Percentiles rank a stretch among this genome's conserved stretches.
Evolutionary conservation across 306 rosid species (phyloP).

Genomic region (Calophaca sinica): DNA sequence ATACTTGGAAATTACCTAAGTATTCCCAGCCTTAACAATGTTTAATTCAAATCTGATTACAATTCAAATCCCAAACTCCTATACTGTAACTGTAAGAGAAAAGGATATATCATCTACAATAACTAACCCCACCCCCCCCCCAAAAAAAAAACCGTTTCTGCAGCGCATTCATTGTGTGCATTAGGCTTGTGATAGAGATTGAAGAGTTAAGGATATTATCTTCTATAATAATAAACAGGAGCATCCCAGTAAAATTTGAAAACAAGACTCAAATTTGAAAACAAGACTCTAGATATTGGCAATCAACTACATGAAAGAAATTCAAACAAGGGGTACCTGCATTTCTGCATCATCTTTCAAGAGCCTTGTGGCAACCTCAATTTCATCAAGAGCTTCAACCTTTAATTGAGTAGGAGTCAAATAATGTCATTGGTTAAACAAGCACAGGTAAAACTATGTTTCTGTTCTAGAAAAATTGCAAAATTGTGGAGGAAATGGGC

Average conservation of each 20-base stretch:
- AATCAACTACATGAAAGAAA: conserved; percentile 34
- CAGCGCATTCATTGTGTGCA: background rate
- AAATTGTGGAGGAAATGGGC: conserved; percentile 12
- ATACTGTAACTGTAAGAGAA: conserved; percentile 5
- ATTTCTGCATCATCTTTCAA: conserved; percentile 60
- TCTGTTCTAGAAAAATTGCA: conserved; percentile 8
- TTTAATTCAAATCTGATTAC: conserved; percentile 12
- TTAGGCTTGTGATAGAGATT: background rate
- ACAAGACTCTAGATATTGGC: background rate
- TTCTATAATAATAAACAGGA: conserved; percentile 1
- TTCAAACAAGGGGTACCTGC: conserved; percentile 62
- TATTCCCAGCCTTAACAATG: background rate
- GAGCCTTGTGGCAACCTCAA: conserved; percentile 92
- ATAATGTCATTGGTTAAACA: conserved; percentile 35
- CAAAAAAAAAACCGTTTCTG: no score
- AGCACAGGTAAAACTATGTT: conserved; percentile 27
- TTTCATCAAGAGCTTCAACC: conserved; percentile 97
- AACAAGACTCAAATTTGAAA: conserved; percentile 22
- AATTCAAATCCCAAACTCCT: background rate
- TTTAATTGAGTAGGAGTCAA: conserved; percentile 53
- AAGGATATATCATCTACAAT: background rate
- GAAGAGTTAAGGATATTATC: background rate
- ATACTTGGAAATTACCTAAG: background rate
- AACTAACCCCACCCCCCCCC: background rate
- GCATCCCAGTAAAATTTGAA: background rate